A percentile compares a stretch with the other conserved stretches of the same genome.
These are phyloP conservation scores for Inonotus hispidus DNA, from an alignment of 1,284 basidiomycete species.

Conservation along the genomic window DNA sequence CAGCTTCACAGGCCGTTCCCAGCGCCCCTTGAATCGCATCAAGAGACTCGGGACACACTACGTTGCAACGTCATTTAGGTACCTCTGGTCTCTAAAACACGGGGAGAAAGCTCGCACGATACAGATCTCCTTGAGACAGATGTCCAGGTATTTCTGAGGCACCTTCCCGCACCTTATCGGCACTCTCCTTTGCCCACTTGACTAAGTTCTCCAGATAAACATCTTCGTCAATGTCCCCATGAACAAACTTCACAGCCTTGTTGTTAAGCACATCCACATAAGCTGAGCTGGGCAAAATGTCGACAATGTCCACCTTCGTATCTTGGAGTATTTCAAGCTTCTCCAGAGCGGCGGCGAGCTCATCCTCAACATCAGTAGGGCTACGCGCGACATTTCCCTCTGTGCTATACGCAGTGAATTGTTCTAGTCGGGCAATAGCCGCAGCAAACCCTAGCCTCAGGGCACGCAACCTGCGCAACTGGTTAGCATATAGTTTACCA, in stretches of 20 bases:
- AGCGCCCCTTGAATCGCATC: constrained; percentile 73
- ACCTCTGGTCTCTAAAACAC: background rate
- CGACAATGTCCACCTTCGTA: constrained; percentile 24
- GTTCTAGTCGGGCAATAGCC: constrained; percentile 68
- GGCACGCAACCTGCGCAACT: constrained; percentile 46
- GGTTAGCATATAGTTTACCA: background rate
- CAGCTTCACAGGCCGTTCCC: constrained; percentile 80
- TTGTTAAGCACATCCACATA: constrained; percentile 51
- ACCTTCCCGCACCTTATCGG: constrained; percentile 56
- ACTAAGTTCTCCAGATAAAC: constrained; percentile 61
- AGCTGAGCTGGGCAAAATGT: constrained; percentile 48
- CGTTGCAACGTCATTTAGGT: background rate
- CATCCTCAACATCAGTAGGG: constrained; percentile 20
- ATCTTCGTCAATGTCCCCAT: constrained; percentile 64
- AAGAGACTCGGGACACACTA: constrained; percentile 68
- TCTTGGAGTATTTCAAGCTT: constrained; percentile 24
- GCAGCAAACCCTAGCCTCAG: constrained; percentile 76
- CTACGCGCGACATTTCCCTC: background rate
- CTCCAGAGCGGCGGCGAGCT: constrained; percentile 50
- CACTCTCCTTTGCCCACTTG: constrained; percentile 59
- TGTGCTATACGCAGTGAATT: constrained; percentile 20
- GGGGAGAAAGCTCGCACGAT: constrained; percentile 49
- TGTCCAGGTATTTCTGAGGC: constrained; percentile 77
- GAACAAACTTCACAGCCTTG: constrained; percentile 66
- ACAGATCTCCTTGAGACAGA: constrained; percentile 77